These are phyloP conservation scores for Aspergillus haitiensis DNA, from an alignment of 495 filamentous ascomycete genomes.

Conservation along the genomic window DNA sequence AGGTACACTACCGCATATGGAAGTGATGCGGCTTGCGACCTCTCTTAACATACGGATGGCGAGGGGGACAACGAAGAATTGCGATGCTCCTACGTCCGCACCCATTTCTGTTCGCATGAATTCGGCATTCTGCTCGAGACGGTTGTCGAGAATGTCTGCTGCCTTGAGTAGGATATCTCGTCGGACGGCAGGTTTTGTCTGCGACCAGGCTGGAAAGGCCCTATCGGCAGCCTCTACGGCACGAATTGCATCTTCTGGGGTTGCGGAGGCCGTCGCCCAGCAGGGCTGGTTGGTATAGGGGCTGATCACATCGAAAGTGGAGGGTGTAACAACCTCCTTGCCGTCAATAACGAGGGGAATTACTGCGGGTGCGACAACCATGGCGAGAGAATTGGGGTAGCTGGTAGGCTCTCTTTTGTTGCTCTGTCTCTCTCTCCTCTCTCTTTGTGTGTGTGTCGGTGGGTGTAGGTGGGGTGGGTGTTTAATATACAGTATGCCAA, in stretches of 20 bases:
- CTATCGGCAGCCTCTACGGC: constrained; percentile 66
- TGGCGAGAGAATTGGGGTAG: neutral
- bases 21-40: constrained; percentile 65
- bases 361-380: constrained; percentile 25
- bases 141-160: constrained; percentile 64
- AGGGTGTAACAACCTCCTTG: constrained; percentile 54
- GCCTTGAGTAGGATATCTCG: constrained; percentile 75
- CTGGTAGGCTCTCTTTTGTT: no score
- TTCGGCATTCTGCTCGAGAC: constrained; percentile 56
- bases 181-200: constrained; percentile 59
- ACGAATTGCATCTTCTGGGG: constrained; percentile 57
- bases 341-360: constrained; percentile 75
- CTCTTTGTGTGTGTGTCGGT: no score
- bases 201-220: constrained; percentile 72
- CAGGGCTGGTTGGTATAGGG: constrained; percentile 65
- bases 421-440: no score
- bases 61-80: constrained; percentile 59
- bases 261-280: constrained; percentile 63
- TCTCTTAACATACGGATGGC: constrained; percentile 65
- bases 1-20: constrained; percentile 65
- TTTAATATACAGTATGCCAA: no score
- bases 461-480: no score
- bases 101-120: constrained; percentile 76
- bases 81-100: constrained; percentile 46
- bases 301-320: constrained; percentile 64